Base-by-base conservation (phyloP, 2,329 filamentous ascomycete genomes). In the Calonectria henricotiae region DNA sequence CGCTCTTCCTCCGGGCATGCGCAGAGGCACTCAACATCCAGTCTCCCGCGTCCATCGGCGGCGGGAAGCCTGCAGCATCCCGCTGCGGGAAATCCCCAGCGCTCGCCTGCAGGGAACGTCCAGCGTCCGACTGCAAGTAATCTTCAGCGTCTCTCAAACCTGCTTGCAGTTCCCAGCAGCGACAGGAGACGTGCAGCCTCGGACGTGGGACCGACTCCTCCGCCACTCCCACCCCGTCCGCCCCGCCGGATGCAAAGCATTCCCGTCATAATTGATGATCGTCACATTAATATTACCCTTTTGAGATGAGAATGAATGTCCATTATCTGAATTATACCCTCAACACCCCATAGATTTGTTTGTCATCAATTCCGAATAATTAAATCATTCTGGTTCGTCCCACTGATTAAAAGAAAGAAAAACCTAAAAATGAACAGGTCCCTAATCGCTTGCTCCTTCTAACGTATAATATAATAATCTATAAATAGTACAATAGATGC, bases 231-330 rank as follows among this genome's bases (percentile, higher is more conserved):
- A 9, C 77, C 78, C 49, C 73, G 78, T 43, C 78, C 77, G 12
- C 49, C 68, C 62, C 76, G 71, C 68, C 74, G 76, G 25, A 69
- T 73, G 65, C 73, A 68, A 15, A 80, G 79, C 35, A 75, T 79
- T 68, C 78, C 79, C 4, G 71, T 79, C 37, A 73, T 79, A 12
- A 74, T 80, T 47, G 75, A 80, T 67, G 78, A 80, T 62, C 72
- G 65, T 58, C 68, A 71, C 62, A 65, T 69, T 65, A 55, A n/a
- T 43, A 64, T 75, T 71, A 58, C 68, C 51, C 72, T 72, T 61
- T 73, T 73, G 62, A 72, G 62, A 74, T 77, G 68, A 77, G 68
- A 62, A 72, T 75, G 67, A 77, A 70, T 61, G 35, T 51, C 65
- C 64, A 64, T 67, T 67, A 66, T 65, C 63, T 67, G 62, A 47